Evolutionary conservation across 192 early-diverging fungal genomes (phyloP).

Genomic region (Coemansia reversa): DNA sequence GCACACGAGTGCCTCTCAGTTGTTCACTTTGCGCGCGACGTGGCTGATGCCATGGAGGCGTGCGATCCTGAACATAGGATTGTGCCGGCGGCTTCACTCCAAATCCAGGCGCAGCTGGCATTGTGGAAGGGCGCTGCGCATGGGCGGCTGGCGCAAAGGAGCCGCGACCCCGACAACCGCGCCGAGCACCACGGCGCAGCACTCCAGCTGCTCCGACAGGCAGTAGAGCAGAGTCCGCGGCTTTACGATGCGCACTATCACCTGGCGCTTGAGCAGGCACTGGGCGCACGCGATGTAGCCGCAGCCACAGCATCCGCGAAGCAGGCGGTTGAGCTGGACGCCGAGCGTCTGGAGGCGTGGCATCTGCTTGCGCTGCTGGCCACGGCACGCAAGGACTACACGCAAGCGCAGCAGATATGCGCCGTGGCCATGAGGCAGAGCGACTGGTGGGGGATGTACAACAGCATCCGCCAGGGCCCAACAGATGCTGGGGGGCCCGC

Average conservation of each 20-base stretch:
- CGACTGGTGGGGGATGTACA: slow-evolving; percentile 49
- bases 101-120: slow-evolving; percentile 30
- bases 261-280: slow-evolving; percentile 66
- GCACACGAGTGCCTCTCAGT: slow-evolving; percentile 41
- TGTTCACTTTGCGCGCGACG: slow-evolving; percentile 41
- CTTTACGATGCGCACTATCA: slow-evolving; percentile 64
- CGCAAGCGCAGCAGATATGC: slow-evolving; percentile 63
- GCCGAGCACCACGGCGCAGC: slow-evolving; percentile 63
- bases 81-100: slow-evolving; percentile 10
- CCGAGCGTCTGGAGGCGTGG: slow-evolving; percentile 67
- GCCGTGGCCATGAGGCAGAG: slow-evolving; percentile 63
- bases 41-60: slow-evolving; percentile 37
- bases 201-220: slow-evolving; percentile 54
- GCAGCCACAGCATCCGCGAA: slow-evolving; percentile 59
- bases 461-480: slow-evolving; percentile 12
- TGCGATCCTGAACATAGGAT: slow-evolving; percentile 34
- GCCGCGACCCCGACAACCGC: slow-evolving; percentile 63
- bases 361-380: slow-evolving; percentile 68
- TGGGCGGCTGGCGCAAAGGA: slow-evolving; percentile 44
- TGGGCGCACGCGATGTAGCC: slow-evolving; percentile 60
- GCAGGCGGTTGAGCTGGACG: slow-evolving; percentile 56
- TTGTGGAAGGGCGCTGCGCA: slow-evolving; percentile 47
- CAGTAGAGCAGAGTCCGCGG: slow-evolving; percentile 56
- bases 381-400: slow-evolving; percentile 67
- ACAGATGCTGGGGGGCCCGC: not conserved